Evolutionary conservation across 768 basidiomycete species (phyloP), one percentile per base, ranked within the genome.

Genomic region (Suillus subluteus): DNA sequence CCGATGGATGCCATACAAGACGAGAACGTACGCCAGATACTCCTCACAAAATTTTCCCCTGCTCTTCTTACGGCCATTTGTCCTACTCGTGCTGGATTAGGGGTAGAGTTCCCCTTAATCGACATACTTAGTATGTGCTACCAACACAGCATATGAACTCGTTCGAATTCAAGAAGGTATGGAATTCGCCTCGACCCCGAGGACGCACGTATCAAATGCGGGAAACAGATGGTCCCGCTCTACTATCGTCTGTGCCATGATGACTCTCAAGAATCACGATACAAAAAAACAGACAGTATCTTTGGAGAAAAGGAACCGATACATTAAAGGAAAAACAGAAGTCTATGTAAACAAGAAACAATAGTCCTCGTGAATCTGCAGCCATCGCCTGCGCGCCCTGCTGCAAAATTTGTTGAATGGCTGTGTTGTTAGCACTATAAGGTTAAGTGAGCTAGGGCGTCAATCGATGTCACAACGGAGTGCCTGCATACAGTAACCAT

Each of bases 401-500:
- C 58, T 30, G 11, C 40, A 59, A 16, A 15, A 59, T 59, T 30
- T 59, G 58, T 30, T 59, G 58, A 41, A 59, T 59, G 23, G 40
- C 58, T 21, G 40, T 1, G 58, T 30, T 59, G 11, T 41, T 30
- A 18, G 58, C 58, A 59, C 58, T 59, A 41, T 18, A 41, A 30
- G 9, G 2, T 41, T 41, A 26, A 30, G 18, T 59, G 40, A 59
- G 58, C 26, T 6, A 18, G 18, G 6, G 16, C 21, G 18, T 41
- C 9, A 30, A 12, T 59, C 18, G 2, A 30, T 6, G 6, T 18
- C 26, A 59, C 41, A 41, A 41, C 4, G 26, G 18, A 12, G 18
- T 35, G 62, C 79, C 54, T 46, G 77, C 77, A 65, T 79, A 52
- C 80, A 80, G 70, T 90, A 90, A 73, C 89, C 89, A 74, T 91